Conservation (phyloP, 139 green algal genomes). For the Chlamydomonas sphaeroides region DNA sequence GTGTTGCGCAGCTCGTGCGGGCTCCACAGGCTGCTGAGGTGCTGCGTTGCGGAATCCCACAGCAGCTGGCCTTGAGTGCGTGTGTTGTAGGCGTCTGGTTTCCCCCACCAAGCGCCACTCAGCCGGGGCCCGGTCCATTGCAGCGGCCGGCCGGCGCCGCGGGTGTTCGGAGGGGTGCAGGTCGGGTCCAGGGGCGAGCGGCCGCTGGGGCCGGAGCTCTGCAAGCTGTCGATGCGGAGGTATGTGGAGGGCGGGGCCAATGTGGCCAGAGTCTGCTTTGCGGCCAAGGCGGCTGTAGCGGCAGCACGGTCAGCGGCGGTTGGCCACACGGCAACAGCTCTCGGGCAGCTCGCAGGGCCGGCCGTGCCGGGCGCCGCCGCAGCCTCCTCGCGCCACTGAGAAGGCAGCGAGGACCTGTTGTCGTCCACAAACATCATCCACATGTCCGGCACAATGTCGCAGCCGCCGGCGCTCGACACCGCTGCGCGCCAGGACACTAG, state of each 20-base stretch:
- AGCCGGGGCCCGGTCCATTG: background rate
- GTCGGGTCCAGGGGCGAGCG: background rate
- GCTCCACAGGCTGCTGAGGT: background rate
- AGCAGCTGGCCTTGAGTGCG: no score
- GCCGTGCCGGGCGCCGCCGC: no score
- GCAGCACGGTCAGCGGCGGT: background rate
- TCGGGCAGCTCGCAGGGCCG: background rate
- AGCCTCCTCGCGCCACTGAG: no score
- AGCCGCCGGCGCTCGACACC: background rate
- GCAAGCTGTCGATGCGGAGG: background rate
- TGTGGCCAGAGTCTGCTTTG: no score
- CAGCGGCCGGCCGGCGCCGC: no score
- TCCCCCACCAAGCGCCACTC: no score
- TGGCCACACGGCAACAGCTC: background rate
- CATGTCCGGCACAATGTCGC: background rate
- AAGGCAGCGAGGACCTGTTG: no score
- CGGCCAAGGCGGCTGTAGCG: no score
- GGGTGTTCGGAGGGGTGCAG: background rate
- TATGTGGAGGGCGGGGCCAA: background rate
- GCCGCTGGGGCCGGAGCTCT: no score
- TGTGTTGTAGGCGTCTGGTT: no score
- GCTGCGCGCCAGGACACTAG: background rate
- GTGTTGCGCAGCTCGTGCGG: background rate
- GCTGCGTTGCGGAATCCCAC: background rate
- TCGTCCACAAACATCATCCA: background rate